Percentiles rank a stretch among this genome's conserved stretches.
Conservation (phyloP, 768 basidiomycete genomes). For the Phanerodontia chrysosporium region DNA sequence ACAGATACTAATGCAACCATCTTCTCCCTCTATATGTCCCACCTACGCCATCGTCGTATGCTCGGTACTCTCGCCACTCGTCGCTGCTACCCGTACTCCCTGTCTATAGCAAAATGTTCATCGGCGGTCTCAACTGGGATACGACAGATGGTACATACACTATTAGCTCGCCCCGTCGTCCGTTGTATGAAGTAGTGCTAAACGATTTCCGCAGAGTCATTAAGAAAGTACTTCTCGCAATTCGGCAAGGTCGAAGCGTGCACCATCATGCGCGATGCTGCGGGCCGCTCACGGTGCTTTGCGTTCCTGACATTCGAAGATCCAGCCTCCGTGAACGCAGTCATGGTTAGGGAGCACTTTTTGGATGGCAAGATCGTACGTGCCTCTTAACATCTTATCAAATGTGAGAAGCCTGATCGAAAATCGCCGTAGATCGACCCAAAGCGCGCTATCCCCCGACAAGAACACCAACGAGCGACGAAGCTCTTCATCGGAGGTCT, state of each 20-base stretch:
- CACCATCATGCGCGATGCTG: slow-evolving; percentile 97
- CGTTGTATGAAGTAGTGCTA: slow-evolving; percentile 40
- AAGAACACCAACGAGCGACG: slow-evolving; percentile 89
- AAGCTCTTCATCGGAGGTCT: slow-evolving; percentile 97
- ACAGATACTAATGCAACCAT: slow-evolving; percentile 74
- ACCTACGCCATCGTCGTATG: slow-evolving; percentile 21
- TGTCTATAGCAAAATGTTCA: slow-evolving; percentile 94
- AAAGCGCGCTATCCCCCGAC: slow-evolving; percentile 96
- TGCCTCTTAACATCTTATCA: slow-evolving; percentile 19
- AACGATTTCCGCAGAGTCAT: slow-evolving; percentile 52
- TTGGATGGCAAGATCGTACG: slow-evolving; percentile 96
- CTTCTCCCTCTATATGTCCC: slow-evolving; percentile 37
- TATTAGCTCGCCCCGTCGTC: slow-evolving; percentile 33
- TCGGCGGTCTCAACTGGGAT: slow-evolving; percentile 99
- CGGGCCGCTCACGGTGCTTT: slow-evolving; percentile 93
- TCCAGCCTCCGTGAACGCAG: slow-evolving; percentile 87
- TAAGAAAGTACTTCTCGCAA: slow-evolving; percentile 87
- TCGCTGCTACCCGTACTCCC: slow-evolving; percentile 2
- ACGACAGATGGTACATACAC: slow-evolving; percentile 90
- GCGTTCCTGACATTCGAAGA: slow-evolving; percentile 97
- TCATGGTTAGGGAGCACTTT: slow-evolving; percentile 92
- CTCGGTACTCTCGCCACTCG: slow-evolving; percentile 6
- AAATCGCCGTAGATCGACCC: slow-evolving; percentile 80
- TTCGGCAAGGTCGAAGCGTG: slow-evolving; percentile 97
- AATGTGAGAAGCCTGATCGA: slow-evolving; percentile 3